These are phyloP conservation scores for Rubroshorea leprosula DNA, from an alignment of 345 rosid genomes.

Conservation along the genomic window DNA sequence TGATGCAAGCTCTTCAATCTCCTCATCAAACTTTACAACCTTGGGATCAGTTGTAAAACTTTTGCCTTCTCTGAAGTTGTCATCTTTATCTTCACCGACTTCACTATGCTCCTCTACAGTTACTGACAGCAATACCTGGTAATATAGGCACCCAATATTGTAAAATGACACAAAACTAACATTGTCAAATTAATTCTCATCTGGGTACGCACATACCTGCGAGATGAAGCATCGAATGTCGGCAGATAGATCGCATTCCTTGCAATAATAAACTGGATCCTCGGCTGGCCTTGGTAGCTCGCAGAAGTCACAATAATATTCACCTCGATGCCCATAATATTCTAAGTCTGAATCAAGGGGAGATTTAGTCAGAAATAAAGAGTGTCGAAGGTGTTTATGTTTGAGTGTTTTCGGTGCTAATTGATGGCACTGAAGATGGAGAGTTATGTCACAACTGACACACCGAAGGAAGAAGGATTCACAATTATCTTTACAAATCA, in stretches of 20 bases:
- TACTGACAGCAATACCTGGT: neutral
- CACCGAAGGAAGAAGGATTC: slow-evolving; percentile 2
- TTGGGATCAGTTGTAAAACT: neutral
- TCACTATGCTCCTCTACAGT: neutral
- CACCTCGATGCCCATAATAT: neutral
- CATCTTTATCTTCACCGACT: neutral
- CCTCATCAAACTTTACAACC: neutral
- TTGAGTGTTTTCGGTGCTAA: neutral
- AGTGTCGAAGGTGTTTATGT: neutral
- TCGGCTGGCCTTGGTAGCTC: neutral
- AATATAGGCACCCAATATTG: no score
- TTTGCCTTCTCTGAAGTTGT: no score
- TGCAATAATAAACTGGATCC: slow-evolving; percentile 4
- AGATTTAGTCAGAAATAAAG: neutral
- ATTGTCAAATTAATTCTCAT: no score
- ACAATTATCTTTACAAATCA: neutral
- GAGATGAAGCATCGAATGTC: neutral
- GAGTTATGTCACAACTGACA: neutral
- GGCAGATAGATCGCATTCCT: neutral
- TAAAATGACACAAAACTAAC: neutral
- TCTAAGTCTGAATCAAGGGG: neutral
- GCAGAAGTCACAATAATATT: slow-evolving; percentile 1
- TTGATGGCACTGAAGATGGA: slow-evolving; percentile 6
- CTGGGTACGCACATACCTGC: neutral
- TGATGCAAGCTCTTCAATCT: neutral